Conservation (phyloP, 129 eudicot genomes). For the Sambucus nigra region DNA sequence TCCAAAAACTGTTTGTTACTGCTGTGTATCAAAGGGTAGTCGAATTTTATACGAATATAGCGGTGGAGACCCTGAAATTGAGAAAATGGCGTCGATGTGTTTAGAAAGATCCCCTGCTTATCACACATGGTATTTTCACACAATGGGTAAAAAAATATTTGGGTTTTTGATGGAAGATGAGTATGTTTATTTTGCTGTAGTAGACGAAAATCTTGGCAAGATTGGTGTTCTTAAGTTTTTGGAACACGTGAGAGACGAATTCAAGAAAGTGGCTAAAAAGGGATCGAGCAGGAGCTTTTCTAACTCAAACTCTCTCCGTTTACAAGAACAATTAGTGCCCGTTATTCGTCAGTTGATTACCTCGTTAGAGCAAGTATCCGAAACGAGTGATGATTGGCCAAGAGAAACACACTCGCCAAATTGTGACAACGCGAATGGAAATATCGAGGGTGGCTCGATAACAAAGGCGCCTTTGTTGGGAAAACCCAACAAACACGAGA, state of each 20-base stretch:
- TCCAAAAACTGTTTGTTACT: slow-evolving; percentile 37
- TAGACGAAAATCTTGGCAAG: slow-evolving; percentile 34
- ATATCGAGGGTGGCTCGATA: slow-evolving; percentile 31
- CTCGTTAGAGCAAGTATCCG: slow-evolving; percentile 30
- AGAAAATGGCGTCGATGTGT: slow-evolving; percentile 51
- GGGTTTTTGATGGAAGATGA: slow-evolving; percentile 67
- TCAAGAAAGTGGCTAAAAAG: slow-evolving; percentile 39
- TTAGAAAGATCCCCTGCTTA: slow-evolving; percentile 59
- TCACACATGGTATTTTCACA: slow-evolving; percentile 70
- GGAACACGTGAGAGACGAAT: slow-evolving; percentile 48
- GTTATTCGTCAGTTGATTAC: slow-evolving; percentile 35
- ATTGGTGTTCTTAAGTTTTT: slow-evolving; percentile 36
- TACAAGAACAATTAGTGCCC: slow-evolving; percentile 52
- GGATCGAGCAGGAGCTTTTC: slow-evolving; percentile 34
- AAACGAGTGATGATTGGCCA: slow-evolving; percentile 12
- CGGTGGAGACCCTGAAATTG: slow-evolving; percentile 46
- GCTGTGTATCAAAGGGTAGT: slow-evolving; percentile 65
- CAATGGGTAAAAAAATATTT: slow-evolving; percentile 42
- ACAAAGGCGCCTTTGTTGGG: slow-evolving; percentile 75
- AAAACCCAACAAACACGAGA: slow-evolving; percentile 41
- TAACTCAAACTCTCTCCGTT: slow-evolving; percentile 23
- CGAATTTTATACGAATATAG: slow-evolving; percentile 41
- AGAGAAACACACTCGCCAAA: slow-evolving; percentile 21
- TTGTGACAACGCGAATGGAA: slow-evolving; percentile 19
- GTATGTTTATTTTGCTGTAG: slow-evolving; percentile 47